phyloP scores from a whole-genome alignment of 1,284 basidiomycete genomes.

The Tylopilus sp. region DNA sequence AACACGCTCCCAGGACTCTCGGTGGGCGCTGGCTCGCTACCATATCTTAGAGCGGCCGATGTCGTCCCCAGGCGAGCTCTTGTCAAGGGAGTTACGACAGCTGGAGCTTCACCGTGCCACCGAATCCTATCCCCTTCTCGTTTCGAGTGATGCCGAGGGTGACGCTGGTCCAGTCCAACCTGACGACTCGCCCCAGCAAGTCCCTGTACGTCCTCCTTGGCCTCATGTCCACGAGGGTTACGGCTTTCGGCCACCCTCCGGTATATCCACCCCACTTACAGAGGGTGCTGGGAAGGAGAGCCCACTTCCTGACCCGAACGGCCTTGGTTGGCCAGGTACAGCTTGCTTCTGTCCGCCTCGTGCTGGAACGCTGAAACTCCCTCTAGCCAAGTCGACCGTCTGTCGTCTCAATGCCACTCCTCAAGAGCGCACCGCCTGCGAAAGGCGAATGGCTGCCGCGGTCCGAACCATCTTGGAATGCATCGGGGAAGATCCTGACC shows the following conservation, averaged over 20 bases:
- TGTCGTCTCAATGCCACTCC: conserved; percentile 79
- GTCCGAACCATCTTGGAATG: conserved; percentile 94
- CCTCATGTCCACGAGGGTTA: conserved; percentile 67
- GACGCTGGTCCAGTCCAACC: conserved; percentile 1
- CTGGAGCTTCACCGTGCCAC: conserved; percentile 13
- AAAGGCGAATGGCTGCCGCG: conserved; percentile 79
- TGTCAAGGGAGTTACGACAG: conserved; percentile 28
- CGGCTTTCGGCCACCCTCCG: conserved; percentile 73
- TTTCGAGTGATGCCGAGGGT: conserved; percentile 11
- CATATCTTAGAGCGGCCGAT: conserved; percentile 7
- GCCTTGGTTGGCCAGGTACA: conserved; percentile 92
- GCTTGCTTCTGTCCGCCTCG: conserved; percentile 9
- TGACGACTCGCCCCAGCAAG: conserved; percentile 18
- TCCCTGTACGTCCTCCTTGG: conserved; percentile 17
- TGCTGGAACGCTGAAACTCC: conserved; percentile 11
- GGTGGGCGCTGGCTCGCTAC: too few species aligned
- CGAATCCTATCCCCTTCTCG: conserved; percentile 1
- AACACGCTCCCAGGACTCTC: too few species aligned
- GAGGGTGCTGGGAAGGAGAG: conserved; percentile 29
- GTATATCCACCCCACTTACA: conserved; percentile 60
- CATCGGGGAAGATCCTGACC: conserved; percentile 96
- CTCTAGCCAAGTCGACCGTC: conserved; percentile 84
- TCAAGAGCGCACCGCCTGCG: conserved; percentile 68
- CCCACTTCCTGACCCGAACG: conserved; percentile 79
- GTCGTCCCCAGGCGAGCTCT: conserved; percentile 24